These are phyloP conservation scores for Mycena chlorophos DNA, from an alignment of 768 basidiomycete genomes.

Conservation along the genomic window DNA sequence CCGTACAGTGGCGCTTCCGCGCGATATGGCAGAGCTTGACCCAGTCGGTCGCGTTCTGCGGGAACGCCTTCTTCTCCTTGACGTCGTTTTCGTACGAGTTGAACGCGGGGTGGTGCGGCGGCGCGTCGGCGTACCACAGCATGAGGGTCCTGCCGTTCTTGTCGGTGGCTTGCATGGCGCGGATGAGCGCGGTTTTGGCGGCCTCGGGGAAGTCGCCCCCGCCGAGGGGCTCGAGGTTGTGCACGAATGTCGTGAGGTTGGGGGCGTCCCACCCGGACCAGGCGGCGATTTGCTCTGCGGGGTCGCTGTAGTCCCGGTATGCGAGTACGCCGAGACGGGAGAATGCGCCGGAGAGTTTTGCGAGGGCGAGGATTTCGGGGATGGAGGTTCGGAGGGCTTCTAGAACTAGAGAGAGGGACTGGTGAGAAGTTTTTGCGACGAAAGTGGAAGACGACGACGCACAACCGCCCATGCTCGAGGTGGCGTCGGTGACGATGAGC, in stretches of 20 bases:
- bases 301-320: slow-evolving; percentile 27
- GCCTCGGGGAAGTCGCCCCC: slow-evolving; percentile 32
- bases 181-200: slow-evolving; percentile 30
- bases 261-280: slow-evolving; percentile 29
- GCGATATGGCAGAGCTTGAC: slow-evolving; percentile 27
- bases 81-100: slow-evolving; percentile 20
- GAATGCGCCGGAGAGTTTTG: slow-evolving; percentile 28
- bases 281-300: slow-evolving; percentile 16
- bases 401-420: slow-evolving; percentile 21
- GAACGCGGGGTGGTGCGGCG: slow-evolving; percentile 26
- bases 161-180: slow-evolving; percentile 25
- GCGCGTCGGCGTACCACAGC: slow-evolving; percentile 32
- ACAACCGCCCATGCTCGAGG: slow-evolving; percentile 28
- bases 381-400: slow-evolving; percentile 23
- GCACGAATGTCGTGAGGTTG: slow-evolving; percentile 21
- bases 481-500: slow-evolving; percentile 28
- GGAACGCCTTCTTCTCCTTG: slow-evolving; percentile 24
- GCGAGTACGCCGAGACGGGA: slow-evolving; percentile 28
- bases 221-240: slow-evolving; percentile 16
- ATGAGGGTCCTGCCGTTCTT: slow-evolving; percentile 25
- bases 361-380: slow-evolving; percentile 28
- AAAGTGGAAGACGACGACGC: slow-evolving; percentile 1
- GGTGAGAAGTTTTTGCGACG: neutral
- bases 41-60: slow-evolving; percentile 27
- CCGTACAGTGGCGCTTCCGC: slow-evolving; percentile 22